Evolutionary conservation across 192 early-diverging fungal genomes (phyloP), one percentile per base, ranked within the genome.

Genomic region (Rhizophagus prolifer): DNA sequence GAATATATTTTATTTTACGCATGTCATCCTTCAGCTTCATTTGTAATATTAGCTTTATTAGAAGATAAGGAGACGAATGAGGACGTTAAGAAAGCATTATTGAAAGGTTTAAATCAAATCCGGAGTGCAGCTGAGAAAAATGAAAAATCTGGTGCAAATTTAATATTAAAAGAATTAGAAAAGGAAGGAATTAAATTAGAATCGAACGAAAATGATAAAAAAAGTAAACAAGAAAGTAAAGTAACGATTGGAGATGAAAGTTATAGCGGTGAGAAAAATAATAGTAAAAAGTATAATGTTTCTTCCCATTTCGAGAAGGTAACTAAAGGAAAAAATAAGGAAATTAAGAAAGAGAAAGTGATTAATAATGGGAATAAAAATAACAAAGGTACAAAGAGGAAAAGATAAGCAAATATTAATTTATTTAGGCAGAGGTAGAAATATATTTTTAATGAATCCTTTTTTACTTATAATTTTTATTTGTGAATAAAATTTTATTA

Each of bases 11-110:
- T 76, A 79, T 74, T 50, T 72, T 82, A 79, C 72, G 76, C 79
- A 14, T 63, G 74, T 16, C 38, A 76, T 31, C 68, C 61, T 66
- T n/a, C 78, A 8, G 77, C 80, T 61, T 76, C 83, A 8, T 84
- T 84, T 47, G 66, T 82, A 63, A 67, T 84, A 19, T 73, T 84
- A 65, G 78, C 83, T 12, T 68, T 84, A 70, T 80, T 84, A 72
- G 79, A 84, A 77, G 79, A 81, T 78, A 76, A 81, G 5, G 83
- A 81, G 69, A 80, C 79, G 36, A 75, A 77, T 68, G 66, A 67
- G 28, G 80, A 82, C 36, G 80, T 78, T 41, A 67, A 21, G 19
- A n/a, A 67, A n/a, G 9, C 21, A 41, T 67, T 67, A n/a, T 41
- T 67, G 34, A 67, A 44, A n/a, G 10, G 31, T 44, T 9, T 67